Conservation (phyloP, 164 flowering plant species). For the Tetrastigma voinierianum region DNA sequence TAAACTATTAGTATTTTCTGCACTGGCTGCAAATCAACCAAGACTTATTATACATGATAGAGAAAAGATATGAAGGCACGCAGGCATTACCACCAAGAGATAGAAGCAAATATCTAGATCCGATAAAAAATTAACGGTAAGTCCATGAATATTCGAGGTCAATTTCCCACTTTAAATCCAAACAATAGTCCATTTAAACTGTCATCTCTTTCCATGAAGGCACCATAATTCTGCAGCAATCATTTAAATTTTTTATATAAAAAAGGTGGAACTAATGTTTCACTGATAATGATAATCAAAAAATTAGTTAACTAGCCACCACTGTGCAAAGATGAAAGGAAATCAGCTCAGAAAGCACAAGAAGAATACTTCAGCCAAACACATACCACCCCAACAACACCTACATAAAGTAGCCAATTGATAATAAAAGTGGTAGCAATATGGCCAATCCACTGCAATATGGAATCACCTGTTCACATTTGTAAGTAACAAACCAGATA, state of each 20-base stretch:
- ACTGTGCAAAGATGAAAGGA: too few relatives aligned
- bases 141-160: conserved; percentile 65
- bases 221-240: conserved; percentile 84
- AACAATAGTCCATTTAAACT: conserved; percentile 49
- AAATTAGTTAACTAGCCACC: background rate
- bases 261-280: background rate
- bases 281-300: background rate
- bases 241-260: conserved; percentile 13
- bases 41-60: background rate
- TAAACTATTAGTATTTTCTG: too few relatives aligned
- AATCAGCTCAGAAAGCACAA: background rate
- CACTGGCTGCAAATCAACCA: background rate
- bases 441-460: too few relatives aligned
- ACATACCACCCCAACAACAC: too few relatives aligned
- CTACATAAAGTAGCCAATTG: too few relatives aligned
- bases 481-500: too few relatives aligned
- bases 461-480: too few relatives aligned
- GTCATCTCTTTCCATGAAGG: conserved; percentile 89
- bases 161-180: conserved; percentile 61
- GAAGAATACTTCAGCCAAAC: background rate
- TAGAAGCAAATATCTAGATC: background rate
- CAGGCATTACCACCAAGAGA: background rate
- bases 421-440: too few relatives aligned
- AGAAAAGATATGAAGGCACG: background rate
- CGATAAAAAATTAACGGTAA: conserved; percentile 47